phyloP scores from a whole-genome alignment of 768 basidiomycete genomes.

The Suillus subaureus region DNA sequence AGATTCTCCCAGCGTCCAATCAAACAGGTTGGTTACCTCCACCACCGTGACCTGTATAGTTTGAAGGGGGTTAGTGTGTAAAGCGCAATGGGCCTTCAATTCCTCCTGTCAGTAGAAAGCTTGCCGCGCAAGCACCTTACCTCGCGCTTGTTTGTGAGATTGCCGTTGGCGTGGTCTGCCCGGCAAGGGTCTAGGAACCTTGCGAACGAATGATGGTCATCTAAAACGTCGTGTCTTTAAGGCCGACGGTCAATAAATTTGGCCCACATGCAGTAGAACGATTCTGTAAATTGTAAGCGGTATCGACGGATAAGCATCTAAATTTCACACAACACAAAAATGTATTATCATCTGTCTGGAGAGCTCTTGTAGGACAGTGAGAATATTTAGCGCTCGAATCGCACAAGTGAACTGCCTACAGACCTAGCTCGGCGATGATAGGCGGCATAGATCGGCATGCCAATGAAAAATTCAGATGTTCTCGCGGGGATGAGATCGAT shows the following conservation, averaged over 20 bases:
- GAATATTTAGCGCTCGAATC: not conserved
- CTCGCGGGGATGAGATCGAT: slow-evolving; percentile 1
- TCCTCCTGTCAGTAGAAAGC: not conserved
- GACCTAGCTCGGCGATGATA: not conserved
- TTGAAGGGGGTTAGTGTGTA: not conserved
- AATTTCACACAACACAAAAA: slow-evolving; percentile 1
- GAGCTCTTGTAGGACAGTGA: slow-evolving; percentile 4
- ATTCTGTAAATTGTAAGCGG: not conserved
- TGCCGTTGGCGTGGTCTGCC: too few species aligned
- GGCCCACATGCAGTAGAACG: not conserved
- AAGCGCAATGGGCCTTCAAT: not conserved
- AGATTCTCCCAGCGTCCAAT: slow-evolving; percentile 6
- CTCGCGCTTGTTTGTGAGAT: not conserved
- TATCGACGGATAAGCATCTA: not conserved
- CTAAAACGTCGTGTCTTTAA: not conserved
- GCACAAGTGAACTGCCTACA: not conserved
- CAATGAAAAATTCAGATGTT: slow-evolving; percentile 4
- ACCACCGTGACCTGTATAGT: not conserved
- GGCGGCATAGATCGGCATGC: slow-evolving; percentile 5
- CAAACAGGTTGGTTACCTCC: not conserved
- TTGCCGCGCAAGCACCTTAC: not conserved
- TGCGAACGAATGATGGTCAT: not conserved
- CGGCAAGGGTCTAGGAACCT: not conserved
- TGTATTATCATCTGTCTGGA: not conserved
- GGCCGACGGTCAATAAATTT: not conserved